Evolutionary conservation across 164 flowering plant species (phyloP), one percentile per base, ranked within the genome.

Genomic region (Nymphaea thermarum): DNA sequence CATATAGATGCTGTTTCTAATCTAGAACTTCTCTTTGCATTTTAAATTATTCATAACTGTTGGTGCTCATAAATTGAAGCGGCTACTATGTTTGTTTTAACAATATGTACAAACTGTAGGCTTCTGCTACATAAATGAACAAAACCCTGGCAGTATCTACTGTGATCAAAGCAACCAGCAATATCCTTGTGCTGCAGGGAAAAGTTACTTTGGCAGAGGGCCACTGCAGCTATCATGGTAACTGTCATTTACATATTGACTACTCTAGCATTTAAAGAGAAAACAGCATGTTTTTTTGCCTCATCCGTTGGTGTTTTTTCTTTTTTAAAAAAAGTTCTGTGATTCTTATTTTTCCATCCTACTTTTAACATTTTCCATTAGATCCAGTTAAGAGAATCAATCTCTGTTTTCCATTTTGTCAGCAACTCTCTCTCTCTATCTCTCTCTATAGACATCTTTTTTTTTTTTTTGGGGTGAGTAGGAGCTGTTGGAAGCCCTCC

Each of bases 91-190:
- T 7, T 68, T 43, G 36, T 6, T 15, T 25, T 25, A 25, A 25
- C 36, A 25, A 25, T 25, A 25, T 25, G 36, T 25, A 43, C 36
- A 25, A 7, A 43, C 4, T 70, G 25, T 42, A 43, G 89, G 87
- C 10, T 78, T 78, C 62, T 85, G 87, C 80, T 79, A 61, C 7
- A 2, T 71, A 0, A 64, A 60, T 47, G 86, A 82, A 51, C 59
- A 44, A 61, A 81, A 72, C 60, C 76, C 76, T 1, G 64, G 47
- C 7, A 47, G 60, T 14, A 70, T 53, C 61, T 77, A 82, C 43
- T 83, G 86, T 59, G 11, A 16, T 11, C 14, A 66, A 0, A 62
- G 47, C 42, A 8, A 47, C n/a, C 17, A 67, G 16, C 66, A 64
- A 43, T 77, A 75, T 75, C 78, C 76, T 1, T 77, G 82, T 63